Percentiles rank a stretch among this genome's conserved stretches.
Conservation (phyloP, 1,284 basidiomycete species). For the Apiotrichum domesticum region DNA sequence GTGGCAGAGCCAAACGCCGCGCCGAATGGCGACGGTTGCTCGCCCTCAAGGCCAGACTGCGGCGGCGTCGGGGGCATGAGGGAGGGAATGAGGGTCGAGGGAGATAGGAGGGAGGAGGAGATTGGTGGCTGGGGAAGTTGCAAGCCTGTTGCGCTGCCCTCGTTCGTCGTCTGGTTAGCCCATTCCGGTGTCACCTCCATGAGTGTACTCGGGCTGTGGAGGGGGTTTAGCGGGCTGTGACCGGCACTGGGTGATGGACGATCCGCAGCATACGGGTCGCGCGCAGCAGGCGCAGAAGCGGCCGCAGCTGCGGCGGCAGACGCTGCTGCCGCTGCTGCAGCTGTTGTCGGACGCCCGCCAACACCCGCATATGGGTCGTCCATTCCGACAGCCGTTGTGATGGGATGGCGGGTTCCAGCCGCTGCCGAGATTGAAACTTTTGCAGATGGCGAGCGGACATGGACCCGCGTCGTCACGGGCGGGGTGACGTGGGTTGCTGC, state of each 20-base stretch:
- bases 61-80: neutral
- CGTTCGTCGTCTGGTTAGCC: slow-evolving; percentile 9
- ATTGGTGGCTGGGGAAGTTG: neutral
- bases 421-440: neutral
- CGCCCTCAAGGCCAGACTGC: neutral
- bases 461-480: neutral
- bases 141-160: neutral
- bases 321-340: no score
- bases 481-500: neutral
- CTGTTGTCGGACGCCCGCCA: no score
- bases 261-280: neutral
- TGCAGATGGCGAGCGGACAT: neutral
- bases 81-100: slow-evolving; percentile 5
- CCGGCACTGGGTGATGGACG: no score
- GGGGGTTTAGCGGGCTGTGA: neutral
- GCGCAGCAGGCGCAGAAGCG: neutral
- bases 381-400: no score
- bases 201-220: slow-evolving; percentile 1
- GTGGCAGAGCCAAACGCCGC: slow-evolving; percentile 1
- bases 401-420: neutral
- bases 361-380: no score
- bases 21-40: neutral
- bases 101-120: slow-evolving; percentile 11
- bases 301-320: no score
- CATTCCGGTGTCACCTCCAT: slow-evolving; percentile 10